Percentiles rank a stretch among this genome's conserved stretches.
Evolutionary conservation across 331 rosid species (phyloP).

Genomic region (Saraca asoca): DNA sequence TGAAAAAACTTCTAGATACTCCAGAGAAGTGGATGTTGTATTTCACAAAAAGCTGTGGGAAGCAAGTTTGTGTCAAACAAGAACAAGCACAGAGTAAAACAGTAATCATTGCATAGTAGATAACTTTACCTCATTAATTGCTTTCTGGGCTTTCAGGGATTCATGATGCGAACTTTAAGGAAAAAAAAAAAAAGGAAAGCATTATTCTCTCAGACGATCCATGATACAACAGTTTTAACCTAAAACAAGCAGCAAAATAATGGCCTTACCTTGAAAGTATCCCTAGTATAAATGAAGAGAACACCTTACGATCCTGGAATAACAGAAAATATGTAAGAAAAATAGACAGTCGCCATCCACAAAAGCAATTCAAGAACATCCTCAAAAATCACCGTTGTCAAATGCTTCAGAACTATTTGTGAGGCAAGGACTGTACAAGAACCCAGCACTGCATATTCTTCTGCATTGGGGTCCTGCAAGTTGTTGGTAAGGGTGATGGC

Average conservation of each 20-base stretch:
- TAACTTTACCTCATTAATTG: conserved; percentile 83
- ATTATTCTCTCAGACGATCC: conserved; percentile 31
- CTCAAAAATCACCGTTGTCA: conserved; percentile 65
- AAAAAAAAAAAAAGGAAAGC: conserved; percentile 40
- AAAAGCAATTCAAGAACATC: conserved; percentile 29
- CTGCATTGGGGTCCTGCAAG: conserved; percentile 60
- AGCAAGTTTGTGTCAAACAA: conserved; percentile 33
- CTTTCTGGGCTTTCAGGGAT: conserved; percentile 94
- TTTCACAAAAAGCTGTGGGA: conserved; percentile 93
- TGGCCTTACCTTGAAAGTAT: conserved; percentile 85
- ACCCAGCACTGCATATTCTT: conserved; percentile 85
- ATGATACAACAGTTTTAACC: conserved; percentile 14
- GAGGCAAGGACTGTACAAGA: conserved; percentile 93
- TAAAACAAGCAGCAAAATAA: conserved; percentile 26
- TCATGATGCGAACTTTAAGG: conserved; percentile 92
- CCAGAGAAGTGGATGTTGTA: conserved; percentile 98
- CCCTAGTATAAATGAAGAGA: conserved; percentile 80
- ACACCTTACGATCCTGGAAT: conserved; percentile 76
- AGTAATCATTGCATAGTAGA: conserved; percentile 31
- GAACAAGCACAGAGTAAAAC: conserved; percentile 25
- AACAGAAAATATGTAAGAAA: conserved; percentile 40
- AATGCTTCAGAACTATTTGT: conserved; percentile 90
- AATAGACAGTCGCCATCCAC: conserved; percentile 28
- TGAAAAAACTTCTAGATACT: conserved; percentile 87
- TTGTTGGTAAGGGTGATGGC: conserved; percentile 73